Evolutionary conservation across 768 basidiomycete species (phyloP).

Genomic region (Epithele typhae): DNA sequence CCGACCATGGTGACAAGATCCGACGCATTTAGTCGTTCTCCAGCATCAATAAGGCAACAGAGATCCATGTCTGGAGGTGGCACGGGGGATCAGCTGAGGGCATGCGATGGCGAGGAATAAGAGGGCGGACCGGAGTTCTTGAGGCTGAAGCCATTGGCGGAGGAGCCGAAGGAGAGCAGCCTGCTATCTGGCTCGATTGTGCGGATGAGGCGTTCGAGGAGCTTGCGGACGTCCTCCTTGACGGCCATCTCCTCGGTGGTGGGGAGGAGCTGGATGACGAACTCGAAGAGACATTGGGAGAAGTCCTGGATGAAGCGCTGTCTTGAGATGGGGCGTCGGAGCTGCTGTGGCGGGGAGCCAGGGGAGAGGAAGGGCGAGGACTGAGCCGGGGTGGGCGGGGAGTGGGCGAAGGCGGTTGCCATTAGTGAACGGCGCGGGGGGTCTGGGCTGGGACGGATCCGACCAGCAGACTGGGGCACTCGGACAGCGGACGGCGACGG

Average conservation of each 20-base stretch:
- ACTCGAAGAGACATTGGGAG: constrained; percentile 89
- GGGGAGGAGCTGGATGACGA: constrained; percentile 88
- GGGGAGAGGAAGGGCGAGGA: constrained; percentile 17
- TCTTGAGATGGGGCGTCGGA: constrained; percentile 31
- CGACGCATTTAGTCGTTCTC: constrained; percentile 70
- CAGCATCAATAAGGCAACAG: constrained; percentile 91
- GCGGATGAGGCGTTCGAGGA: constrained; percentile 92
- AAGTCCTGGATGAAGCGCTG: constrained; percentile 75
- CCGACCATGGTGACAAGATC: constrained; percentile 95
- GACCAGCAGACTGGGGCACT: constrained; percentile 12
- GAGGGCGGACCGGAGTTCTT: constrained; percentile 75
- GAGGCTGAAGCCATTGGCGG: constrained; percentile 95
- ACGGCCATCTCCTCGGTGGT: constrained; percentile 86
- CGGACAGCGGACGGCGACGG: too few relatives aligned
- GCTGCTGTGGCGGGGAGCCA: constrained; percentile 13
- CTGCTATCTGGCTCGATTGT: constrained; percentile 91
- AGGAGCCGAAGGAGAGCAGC: constrained; percentile 91
- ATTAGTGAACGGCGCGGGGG: constrained; percentile 9
- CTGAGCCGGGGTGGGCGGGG: constrained; percentile 12
- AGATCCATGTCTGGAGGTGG: constrained; percentile 88
- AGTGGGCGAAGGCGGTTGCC: constrained; percentile 17
- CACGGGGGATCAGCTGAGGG: constrained; percentile 3
- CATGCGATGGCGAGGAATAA: background rate
- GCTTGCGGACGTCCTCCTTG: constrained; percentile 94
- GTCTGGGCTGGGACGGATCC: constrained; percentile 11